Evolutionary conservation across 2,329 filamentous ascomycete species (phyloP).

Genomic region (Venturia pyrina): DNA sequence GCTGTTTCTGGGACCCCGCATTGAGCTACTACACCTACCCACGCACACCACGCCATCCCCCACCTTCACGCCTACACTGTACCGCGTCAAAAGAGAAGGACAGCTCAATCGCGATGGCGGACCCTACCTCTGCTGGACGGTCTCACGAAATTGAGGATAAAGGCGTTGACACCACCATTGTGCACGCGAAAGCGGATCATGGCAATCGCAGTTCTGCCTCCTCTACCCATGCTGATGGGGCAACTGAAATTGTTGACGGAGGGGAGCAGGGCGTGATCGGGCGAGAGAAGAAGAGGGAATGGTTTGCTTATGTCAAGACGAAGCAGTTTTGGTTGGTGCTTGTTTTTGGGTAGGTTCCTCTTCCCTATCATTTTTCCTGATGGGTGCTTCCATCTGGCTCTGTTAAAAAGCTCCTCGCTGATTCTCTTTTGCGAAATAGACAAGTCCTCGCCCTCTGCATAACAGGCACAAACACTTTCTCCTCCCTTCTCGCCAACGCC

Average conservation of each 20-base stretch:
- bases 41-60: not conserved
- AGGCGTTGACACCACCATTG: not conserved
- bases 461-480: conserved; percentile 87
- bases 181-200: conserved; percentile 4
- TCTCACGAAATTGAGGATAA: conserved; percentile 1
- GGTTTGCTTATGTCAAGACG: conserved; percentile 66
- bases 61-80: not conserved
- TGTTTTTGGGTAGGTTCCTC: conserved; percentile 50
- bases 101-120: not conserved
- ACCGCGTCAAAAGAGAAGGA: not conserved
- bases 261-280: not conserved
- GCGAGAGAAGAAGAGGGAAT: conserved; percentile 29
- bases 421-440: conserved; percentile 23
- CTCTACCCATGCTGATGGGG: not conserved
- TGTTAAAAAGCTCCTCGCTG: not conserved
- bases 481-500: conserved; percentile 56
- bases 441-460: conserved; percentile 84
- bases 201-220: not conserved
- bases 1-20: not conserved
- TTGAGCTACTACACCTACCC: not conserved
- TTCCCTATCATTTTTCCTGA: not conserved
- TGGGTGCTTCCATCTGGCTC: not conserved
- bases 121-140: not conserved
- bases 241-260: not conserved
- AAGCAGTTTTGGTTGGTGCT: conserved; percentile 83